Evolutionary conservation across 768 basidiomycete genomes (phyloP).

Genomic region (Leccinellum rugosiceps): DNA sequence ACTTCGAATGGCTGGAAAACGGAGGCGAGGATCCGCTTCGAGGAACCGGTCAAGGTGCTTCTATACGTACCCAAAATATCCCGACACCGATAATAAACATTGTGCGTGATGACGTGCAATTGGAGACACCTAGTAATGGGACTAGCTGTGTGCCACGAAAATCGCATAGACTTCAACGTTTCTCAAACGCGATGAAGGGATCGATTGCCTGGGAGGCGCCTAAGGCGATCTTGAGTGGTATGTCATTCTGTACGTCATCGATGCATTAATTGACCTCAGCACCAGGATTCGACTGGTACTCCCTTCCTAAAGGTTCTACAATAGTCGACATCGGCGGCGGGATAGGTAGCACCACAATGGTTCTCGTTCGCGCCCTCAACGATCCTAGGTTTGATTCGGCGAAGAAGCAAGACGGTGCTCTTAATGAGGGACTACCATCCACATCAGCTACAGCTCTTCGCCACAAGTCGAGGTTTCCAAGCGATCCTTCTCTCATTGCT

Average conservation of each 20-base stretch:
- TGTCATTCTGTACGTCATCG: conserved; percentile 6
- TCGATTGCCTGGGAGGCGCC: conserved; percentile 70
- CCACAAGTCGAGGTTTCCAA: neutral
- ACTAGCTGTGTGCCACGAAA: conserved; percentile 24
- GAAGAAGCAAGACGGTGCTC: conserved; percentile 1
- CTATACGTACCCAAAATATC: neutral
- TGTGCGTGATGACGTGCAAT: neutral
- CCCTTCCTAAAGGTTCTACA: conserved; percentile 46
- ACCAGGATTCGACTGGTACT: conserved; percentile 57
- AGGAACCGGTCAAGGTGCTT: conserved; percentile 22
- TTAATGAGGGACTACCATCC: neutral
- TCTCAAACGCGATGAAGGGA: conserved; percentile 74
- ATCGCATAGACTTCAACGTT: conserved; percentile 57
- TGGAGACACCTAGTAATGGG: neutral
- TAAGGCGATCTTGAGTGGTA: conserved; percentile 54
- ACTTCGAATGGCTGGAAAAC: conserved; percentile 75
- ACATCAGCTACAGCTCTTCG: neutral
- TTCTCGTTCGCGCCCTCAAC: conserved; percentile 39
- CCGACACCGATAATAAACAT: neutral
- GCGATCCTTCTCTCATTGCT: neutral
- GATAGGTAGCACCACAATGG: conserved; percentile 51
- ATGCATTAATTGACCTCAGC: neutral
- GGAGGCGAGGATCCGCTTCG: conserved; percentile 35
- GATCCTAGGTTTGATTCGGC: neutral
- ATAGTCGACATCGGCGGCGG: conserved; percentile 73